These are phyloP conservation scores for Neocucurbitaria cava DNA, from an alignment of 2,329 filamentous ascomycete species.

Conservation along the genomic window DNA sequence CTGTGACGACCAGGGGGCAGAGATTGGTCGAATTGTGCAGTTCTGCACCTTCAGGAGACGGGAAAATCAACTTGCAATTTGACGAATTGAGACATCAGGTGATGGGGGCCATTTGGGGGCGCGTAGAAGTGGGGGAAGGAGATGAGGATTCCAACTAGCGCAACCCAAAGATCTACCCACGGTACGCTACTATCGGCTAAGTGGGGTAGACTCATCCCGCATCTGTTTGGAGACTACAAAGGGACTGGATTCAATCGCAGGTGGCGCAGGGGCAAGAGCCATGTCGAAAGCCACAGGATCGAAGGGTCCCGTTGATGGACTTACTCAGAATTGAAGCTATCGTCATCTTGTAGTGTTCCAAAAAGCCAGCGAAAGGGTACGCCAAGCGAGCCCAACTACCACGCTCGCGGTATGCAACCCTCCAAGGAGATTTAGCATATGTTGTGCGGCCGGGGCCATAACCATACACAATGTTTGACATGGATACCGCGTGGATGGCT, in stretches of 20 bases:
- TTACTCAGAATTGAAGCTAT: neutral
- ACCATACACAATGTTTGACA: slow-evolving; percentile 11
- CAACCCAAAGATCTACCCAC: slow-evolving; percentile 19
- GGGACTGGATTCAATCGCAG: slow-evolving; percentile 3
- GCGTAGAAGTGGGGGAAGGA: slow-evolving; percentile 11
- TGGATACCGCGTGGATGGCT: slow-evolving; percentile 22
- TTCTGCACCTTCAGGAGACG: neutral
- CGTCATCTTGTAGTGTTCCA: slow-evolving; percentile 6
- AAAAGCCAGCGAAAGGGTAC: slow-evolving; percentile 1
- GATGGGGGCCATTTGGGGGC: slow-evolving; percentile 11
- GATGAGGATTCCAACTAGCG: slow-evolving; percentile 21
- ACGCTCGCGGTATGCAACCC: slow-evolving; percentile 9
- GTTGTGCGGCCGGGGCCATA: slow-evolving; percentile 18
- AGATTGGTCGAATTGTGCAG: neutral
- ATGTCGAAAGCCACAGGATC: neutral
- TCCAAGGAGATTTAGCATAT: slow-evolving; percentile 7
- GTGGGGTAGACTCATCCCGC: slow-evolving; percentile 13
- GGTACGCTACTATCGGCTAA: slow-evolving; percentile 20
- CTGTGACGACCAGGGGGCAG: neutral
- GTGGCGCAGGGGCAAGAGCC: slow-evolving; percentile 2
- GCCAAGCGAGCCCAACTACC: slow-evolving; percentile 17
- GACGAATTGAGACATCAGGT: slow-evolving; percentile 9
- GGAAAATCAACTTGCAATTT: neutral
- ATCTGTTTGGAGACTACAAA: slow-evolving; percentile 1
- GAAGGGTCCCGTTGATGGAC: neutral